Evolutionary conservation across 176 grass and related monocot genomes (phyloP).

Genomic region (Poa annua): DNA sequence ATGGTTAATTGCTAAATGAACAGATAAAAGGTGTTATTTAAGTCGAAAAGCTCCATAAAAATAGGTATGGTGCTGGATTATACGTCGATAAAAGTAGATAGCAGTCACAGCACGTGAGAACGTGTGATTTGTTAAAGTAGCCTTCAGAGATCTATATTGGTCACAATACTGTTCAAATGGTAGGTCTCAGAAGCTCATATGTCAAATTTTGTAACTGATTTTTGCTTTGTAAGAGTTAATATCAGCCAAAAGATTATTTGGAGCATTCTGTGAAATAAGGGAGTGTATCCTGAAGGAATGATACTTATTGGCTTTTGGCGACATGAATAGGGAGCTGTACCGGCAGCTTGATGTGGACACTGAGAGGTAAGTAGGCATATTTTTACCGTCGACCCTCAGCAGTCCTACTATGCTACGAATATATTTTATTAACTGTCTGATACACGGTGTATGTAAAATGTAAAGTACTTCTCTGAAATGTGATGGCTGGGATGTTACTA

Average conservation of each 20-base stretch:
- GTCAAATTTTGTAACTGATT: background rate
- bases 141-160: conserved; percentile 16
- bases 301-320: conserved; percentile 11
- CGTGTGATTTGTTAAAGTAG: conserved; percentile 11
- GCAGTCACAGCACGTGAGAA: background rate
- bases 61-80: conserved; percentile 5
- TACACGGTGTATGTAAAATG: conserved; percentile 6
- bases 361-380: conserved; percentile 28
- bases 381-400: background rate
- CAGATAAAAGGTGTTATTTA: background rate
- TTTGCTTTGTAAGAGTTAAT: conserved; percentile 29
- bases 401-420: background rate
- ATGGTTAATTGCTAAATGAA: background rate
- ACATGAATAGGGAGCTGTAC: conserved; percentile 16
- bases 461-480: conserved; percentile 11
- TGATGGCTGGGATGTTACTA: conserved; percentile 21
- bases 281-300: background rate
- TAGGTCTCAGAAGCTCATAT: conserved; percentile 21
- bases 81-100: conserved; percentile 1
- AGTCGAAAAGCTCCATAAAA: conserved; percentile 1
- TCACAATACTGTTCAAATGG: conserved; percentile 19
- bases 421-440: conserved; percentile 3
- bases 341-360: background rate
- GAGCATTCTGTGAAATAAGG: conserved; percentile 9
- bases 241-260: conserved; percentile 29